Percentiles rank a stretch among this genome's conserved stretches.
Evolutionary conservation across 1,139 yeast genomes (phyloP).

Genomic region (Suhomyces taliae): DNA sequence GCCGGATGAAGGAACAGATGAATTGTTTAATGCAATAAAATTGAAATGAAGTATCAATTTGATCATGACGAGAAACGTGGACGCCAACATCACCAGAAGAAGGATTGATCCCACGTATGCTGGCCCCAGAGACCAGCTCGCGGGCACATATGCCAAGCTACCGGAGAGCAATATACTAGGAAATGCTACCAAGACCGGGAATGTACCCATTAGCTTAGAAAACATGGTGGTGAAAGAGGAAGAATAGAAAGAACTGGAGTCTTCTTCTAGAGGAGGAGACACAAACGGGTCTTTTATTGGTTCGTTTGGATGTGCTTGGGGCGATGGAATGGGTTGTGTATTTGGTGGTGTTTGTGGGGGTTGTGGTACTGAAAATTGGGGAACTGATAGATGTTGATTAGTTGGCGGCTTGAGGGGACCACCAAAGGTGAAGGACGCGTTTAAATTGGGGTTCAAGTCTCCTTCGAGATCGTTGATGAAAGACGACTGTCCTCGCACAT

Average conservation of each 20-base stretch:
- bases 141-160: slow-evolving; percentile 14
- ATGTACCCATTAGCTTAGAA: slow-evolving; percentile 21
- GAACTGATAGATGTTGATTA: not conserved
- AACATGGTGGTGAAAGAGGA: not conserved
- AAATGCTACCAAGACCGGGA: slow-evolving; percentile 30
- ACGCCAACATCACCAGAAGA: slow-evolving; percentile 18
- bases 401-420: not conserved
- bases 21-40: slow-evolving; percentile 4
- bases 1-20: not conserved
- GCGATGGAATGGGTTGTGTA: not conserved
- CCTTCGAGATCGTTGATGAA: not conserved
- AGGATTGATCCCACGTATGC: not conserved
- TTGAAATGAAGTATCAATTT: slow-evolving; percentile 12
- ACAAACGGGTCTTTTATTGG: slow-evolving; percentile 5
- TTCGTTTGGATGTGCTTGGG: not conserved
- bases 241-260: too few relatives aligned
- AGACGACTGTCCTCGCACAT: slow-evolving; percentile 6
- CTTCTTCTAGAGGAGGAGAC: not conserved
- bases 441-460: slow-evolving; percentile 1
- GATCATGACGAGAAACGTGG: slow-evolving; percentile 17
- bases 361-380: not conserved
- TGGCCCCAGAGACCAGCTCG: not conserved
- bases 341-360: not conserved
- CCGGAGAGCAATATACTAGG: slow-evolving; percentile 28
- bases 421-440: slow-evolving; percentile 7